Conservation (phyloP, 2,329 filamentous ascomycete species). For the Ophiocordyceps camponoti-floridani region DNA sequence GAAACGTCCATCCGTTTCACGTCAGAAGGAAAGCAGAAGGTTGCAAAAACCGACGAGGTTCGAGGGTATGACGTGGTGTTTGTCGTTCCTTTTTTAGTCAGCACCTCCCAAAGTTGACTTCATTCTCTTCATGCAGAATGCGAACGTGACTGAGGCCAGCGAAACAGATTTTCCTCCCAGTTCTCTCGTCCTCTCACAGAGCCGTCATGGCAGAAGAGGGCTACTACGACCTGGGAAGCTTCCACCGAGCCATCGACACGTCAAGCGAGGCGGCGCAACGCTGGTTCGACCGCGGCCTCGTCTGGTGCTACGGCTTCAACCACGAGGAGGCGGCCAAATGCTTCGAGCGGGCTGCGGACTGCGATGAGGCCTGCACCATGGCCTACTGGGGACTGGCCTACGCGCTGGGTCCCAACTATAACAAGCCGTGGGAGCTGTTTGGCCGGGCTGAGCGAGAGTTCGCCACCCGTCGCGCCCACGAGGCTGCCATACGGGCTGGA, state of each 20-base stretch:
- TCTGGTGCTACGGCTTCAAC: conserved; percentile 62
- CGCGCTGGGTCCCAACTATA: conserved; percentile 54
- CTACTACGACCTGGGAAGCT: conserved; percentile 45
- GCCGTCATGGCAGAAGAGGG: conserved; percentile 1
- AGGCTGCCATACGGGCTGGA: conserved; percentile 8
- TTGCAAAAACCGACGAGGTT: too few relatives aligned
- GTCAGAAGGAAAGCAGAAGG: too few relatives aligned
- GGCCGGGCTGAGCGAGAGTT: conserved; percentile 38
- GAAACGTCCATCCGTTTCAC: too few relatives aligned
- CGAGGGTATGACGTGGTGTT: too few relatives aligned
- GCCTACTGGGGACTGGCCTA: conserved; percentile 57
- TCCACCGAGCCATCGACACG: conserved; percentile 36
- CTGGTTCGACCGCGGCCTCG: conserved; percentile 58
- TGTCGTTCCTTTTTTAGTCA: too few relatives aligned
- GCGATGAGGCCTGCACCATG: conserved; percentile 39
- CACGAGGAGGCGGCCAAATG: conserved; percentile 52
- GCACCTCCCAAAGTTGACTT: too few relatives aligned
- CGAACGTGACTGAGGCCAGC: neutral
- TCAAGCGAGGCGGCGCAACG: conserved; percentile 29
- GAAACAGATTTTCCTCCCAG: neutral
- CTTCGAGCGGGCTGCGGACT: conserved; percentile 39
- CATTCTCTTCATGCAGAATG: neutral
- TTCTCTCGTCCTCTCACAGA: neutral
- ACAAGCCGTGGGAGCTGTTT: conserved; percentile 62
- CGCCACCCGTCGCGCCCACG: conserved; percentile 21